phyloP scores from a whole-genome alignment of 305 asterid genomes.

The Solanum aculeatissimum region DNA sequence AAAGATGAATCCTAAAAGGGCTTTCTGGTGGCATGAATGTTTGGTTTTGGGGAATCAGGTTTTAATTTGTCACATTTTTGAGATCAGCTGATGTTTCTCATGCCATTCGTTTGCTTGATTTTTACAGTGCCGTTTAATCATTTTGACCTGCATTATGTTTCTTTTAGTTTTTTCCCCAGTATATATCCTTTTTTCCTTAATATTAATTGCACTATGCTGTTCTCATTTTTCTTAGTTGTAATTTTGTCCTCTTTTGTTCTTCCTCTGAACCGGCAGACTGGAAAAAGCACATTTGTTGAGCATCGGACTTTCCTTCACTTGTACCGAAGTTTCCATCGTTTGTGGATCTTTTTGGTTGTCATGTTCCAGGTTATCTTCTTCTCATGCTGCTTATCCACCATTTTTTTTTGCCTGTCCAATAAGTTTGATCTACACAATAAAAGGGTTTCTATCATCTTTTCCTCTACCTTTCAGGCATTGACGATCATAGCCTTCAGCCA shows the following conservation, averaged over 20 bases:
- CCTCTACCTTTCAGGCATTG: slow-evolving; percentile 48
- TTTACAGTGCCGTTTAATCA: not conserved
- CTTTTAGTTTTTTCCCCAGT: not conserved
- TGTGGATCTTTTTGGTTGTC: slow-evolving; percentile 84
- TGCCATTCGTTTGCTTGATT: not conserved
- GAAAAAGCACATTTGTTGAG: slow-evolving; percentile 93
- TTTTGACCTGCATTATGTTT: not conserved
- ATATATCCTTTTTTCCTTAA: not conserved
- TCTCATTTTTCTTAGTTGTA: not conserved
- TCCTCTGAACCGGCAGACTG: slow-evolving; percentile 45
- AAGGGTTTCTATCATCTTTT: not conserved
- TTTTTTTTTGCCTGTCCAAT: not conserved
- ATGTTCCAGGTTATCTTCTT: slow-evolving; percentile 85
- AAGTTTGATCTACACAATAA: not conserved
- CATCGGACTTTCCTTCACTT: slow-evolving; percentile 94
- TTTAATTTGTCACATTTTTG: not conserved
- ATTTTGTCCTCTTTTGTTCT: not conserved
- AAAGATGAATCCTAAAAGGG: not conserved
- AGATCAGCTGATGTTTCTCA: not conserved
- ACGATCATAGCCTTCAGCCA: slow-evolving; percentile 72
- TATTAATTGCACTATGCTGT: not conserved
- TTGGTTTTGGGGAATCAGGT: not conserved
- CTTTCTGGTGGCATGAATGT: not conserved
- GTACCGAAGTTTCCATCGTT: slow-evolving; percentile 93
- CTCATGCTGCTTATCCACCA: slow-evolving; percentile 1